Evolutionary conservation across 495 filamentous ascomycete genomes (phyloP).

Genomic region (Lentithecium fluviatile): DNA sequence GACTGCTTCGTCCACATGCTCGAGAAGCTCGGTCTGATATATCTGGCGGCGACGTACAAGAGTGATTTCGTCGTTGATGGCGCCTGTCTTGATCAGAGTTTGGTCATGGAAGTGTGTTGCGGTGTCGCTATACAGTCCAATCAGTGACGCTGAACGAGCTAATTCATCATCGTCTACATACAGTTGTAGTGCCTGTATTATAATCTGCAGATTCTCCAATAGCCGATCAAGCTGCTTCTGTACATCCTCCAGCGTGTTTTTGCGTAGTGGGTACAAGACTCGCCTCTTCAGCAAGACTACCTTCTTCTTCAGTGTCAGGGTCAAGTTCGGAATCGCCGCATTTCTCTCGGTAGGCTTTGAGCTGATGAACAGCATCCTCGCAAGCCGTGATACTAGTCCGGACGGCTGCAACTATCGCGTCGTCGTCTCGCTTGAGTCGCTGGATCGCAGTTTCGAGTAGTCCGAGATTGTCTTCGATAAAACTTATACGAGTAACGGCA

Average conservation of each 20-base stretch:
- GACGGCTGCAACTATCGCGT: neutral
- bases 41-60: neutral
- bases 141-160: no score
- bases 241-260: neutral
- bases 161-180: no score
- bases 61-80: neutral
- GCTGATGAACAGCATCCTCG: neutral
- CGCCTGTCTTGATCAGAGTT: neutral
- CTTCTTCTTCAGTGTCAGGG: neutral
- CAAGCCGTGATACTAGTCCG: neutral
- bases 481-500: neutral
- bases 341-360: neutral
- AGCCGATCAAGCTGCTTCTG: neutral
- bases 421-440: neutral
- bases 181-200: neutral
- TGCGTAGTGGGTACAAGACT: slow-evolving; percentile 2
- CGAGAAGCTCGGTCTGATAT: neutral
- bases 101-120: no score
- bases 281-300: neutral
- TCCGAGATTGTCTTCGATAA: neutral
- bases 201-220: neutral
- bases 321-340: neutral
- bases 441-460: neutral
- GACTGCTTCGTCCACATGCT: neutral
- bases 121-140: no score